Evolutionary conservation across 2,329 filamentous ascomycete genomes (phyloP).

Genomic region (Paraconiothyrium brasiliense): DNA sequence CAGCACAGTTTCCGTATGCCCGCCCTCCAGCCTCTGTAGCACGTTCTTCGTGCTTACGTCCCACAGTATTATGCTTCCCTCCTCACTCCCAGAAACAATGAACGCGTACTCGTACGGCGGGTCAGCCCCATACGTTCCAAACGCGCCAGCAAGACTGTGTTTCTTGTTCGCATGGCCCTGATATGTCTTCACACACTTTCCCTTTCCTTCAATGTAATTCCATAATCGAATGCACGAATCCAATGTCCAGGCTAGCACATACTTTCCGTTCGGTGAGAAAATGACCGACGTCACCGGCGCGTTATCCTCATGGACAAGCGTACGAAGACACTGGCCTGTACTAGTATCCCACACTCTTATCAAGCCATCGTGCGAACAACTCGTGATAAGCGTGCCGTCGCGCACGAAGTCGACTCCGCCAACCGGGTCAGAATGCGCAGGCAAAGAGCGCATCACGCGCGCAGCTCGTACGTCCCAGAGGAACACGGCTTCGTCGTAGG

Average conservation of each 20-base stretch:
- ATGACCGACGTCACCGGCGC: slow-evolving; percentile 87
- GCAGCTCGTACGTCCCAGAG: slow-evolving; percentile 95
- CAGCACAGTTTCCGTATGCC: slow-evolving; percentile 66
- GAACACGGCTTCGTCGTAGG: slow-evolving; percentile 96
- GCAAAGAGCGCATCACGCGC: slow-evolving; percentile 85
- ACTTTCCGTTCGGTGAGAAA: slow-evolving; percentile 94
- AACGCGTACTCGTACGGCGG: slow-evolving; percentile 62
- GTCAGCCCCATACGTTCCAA: slow-evolving; percentile 69
- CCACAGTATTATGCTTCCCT: slow-evolving; percentile 87
- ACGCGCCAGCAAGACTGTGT: slow-evolving; percentile 85
- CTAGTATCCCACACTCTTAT: slow-evolving; percentile 91
- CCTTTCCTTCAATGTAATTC: slow-evolving; percentile 92
- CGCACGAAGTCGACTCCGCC: slow-evolving; percentile 91
- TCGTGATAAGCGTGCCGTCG: slow-evolving; percentile 91
- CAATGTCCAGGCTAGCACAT: slow-evolving; percentile 88
- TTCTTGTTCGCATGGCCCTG: slow-evolving; percentile 87
- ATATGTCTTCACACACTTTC: slow-evolving; percentile 94
- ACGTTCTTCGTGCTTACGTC: slow-evolving; percentile 87
- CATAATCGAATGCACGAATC: slow-evolving; percentile 91
- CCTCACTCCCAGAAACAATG: slow-evolving; percentile 85
- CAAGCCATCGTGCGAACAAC: slow-evolving; percentile 84
- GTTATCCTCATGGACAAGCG: slow-evolving; percentile 95
- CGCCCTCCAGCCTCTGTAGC: slow-evolving; percentile 69
- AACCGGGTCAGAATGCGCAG: slow-evolving; percentile 94
- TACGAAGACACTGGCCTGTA: slow-evolving; percentile 93